Conservation (phyloP, 352 stramenopile genomes). For the Phytopythium oedochilum region DNA sequence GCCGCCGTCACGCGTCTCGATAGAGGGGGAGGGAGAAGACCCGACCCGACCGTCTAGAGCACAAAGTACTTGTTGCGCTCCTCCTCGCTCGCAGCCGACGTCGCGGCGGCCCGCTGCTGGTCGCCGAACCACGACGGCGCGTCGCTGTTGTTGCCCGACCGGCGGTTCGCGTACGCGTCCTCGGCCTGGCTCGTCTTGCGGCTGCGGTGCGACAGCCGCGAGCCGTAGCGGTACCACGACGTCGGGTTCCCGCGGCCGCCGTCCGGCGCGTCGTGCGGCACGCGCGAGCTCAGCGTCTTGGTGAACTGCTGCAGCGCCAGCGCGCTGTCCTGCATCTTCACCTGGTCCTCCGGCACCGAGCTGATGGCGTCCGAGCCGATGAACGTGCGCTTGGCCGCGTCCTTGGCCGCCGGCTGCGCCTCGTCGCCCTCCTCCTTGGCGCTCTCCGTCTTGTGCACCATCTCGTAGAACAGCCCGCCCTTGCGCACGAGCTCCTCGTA, state of each 20-base stretch:
- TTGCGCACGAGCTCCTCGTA: conserved; percentile 71
- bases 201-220: conserved; percentile 57
- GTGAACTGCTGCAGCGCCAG: conserved; percentile 83
- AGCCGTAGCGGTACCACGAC: conserved; percentile 77
- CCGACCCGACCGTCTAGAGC: conserved; percentile 38
- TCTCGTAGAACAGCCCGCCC: conserved; percentile 79
- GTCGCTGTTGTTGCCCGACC: conserved; percentile 64
- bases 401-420: conserved; percentile 9
- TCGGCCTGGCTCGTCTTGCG: conserved; percentile 58
- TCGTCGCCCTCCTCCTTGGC: conserved; percentile 50
- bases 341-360: conserved; percentile 30
- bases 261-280: conserved; percentile 54
- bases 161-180: conserved; percentile 32
- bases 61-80: conserved; percentile 84
- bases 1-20: neutral
- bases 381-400: conserved; percentile 26
- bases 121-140: conserved; percentile 20
- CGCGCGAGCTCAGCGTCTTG: conserved; percentile 70
- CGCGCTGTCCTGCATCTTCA: conserved; percentile 49
- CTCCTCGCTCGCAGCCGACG: conserved; percentile 53
- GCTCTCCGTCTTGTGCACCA: conserved; percentile 75
- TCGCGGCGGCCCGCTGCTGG: conserved; percentile 26
- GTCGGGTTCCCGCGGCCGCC: conserved; percentile 30
- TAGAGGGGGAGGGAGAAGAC: neutral
- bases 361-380: conserved; percentile 29